phyloP scores from a whole-genome alignment of 805 yeast species.

The Metschnikowia colocasiae region DNA sequence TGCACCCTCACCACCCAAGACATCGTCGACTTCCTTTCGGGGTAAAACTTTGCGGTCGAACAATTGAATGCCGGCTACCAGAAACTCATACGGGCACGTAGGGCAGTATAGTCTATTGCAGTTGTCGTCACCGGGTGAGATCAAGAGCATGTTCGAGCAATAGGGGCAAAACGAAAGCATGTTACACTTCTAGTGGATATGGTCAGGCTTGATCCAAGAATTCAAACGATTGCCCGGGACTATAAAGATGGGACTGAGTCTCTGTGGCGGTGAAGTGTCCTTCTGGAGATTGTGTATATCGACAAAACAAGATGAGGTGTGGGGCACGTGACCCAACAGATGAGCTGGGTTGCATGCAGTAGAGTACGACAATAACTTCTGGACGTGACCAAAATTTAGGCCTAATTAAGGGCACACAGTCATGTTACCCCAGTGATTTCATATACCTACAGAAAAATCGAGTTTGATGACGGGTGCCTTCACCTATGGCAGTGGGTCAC shows the following conservation, averaged over 20 bases:
- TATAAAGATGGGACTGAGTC: not conserved
- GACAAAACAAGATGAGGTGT: constrained; percentile 2
- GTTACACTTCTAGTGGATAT: not conserved
- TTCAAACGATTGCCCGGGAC: not conserved
- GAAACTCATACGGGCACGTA: constrained; percentile 94
- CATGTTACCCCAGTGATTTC: not conserved
- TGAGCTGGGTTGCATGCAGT: not conserved
- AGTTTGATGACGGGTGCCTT: not conserved
- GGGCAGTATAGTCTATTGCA: constrained; percentile 77
- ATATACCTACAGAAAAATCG: too few relatives aligned
- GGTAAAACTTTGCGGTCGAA: constrained; percentile 80
- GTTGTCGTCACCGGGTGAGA: constrained; percentile 52
- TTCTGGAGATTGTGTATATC: not conserved
- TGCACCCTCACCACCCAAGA: constrained; percentile 93
- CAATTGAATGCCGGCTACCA: constrained; percentile 76
- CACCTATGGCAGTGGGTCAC: not conserved
- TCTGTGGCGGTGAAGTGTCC: not conserved
- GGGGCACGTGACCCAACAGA: not conserved
- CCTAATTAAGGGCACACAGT: not conserved
- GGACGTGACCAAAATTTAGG: not conserved
- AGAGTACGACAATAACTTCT: not conserved
- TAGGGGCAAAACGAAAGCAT: constrained; percentile 96
- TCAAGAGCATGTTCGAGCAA: constrained; percentile 85
- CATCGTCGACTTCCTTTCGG: constrained; percentile 92
- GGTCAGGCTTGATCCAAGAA: not conserved